Percentiles rank a stretch among this genome's conserved stretches.
These are phyloP conservation scores for Fusarium staphyleae DNA, from an alignment of 2,329 filamentous ascomycete species.

Conservation along the genomic window DNA sequence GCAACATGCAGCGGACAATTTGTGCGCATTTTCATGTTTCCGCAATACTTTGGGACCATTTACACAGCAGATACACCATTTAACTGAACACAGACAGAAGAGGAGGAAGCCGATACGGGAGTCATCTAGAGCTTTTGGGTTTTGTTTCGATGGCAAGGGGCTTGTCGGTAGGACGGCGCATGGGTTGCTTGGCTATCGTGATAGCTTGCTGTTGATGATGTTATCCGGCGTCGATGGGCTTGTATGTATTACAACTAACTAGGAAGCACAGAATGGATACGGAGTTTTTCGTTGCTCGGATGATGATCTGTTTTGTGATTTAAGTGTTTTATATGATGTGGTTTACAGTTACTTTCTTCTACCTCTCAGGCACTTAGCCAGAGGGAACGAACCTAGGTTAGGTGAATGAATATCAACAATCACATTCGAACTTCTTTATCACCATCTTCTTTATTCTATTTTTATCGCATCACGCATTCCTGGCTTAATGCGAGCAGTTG, in stretches of 20 bases:
- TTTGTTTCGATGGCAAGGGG: conserved; percentile 22
- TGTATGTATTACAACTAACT: conserved; percentile 16
- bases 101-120: conserved; percentile 1
- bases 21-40: conserved; percentile 10
- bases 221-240: conserved; percentile 23
- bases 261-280: conserved; percentile 14
- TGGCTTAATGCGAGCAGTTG: neutral
- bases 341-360: too few species aligned
- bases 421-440: too few species aligned
- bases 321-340: too few species aligned
- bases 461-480: too few species aligned
- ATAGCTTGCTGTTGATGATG: conserved; percentile 21
- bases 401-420: too few species aligned
- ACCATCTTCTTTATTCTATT: too few species aligned
- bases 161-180: conserved; percentile 28
- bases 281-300: conserved; percentile 7
- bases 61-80: conserved; percentile 15
- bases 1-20: conserved; percentile 1
- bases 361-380: too few species aligned
- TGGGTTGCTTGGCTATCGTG: conserved; percentile 14
- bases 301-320: too few species aligned
- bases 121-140: conserved; percentile 14
- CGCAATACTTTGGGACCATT: conserved; percentile 4
- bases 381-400: too few species aligned
- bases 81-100: neutral